Evolutionary conservation across 768 basidiomycete species (phyloP).

Genomic region (Hirschioporus abietinus): DNA sequence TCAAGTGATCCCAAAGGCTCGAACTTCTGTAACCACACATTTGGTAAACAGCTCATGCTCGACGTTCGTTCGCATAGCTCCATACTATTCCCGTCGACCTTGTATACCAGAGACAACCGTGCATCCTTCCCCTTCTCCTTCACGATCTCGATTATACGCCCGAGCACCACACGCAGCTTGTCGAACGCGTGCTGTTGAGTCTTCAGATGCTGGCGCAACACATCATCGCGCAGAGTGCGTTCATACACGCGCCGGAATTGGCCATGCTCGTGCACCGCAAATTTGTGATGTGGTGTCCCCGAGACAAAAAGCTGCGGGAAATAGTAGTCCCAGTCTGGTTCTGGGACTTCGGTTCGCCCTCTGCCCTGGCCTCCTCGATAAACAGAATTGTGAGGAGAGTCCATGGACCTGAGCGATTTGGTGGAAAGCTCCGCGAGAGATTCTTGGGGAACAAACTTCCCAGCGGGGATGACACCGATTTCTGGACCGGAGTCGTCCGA

Average conservation of each 20-base stretch:
- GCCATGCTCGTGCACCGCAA: slow-evolving; percentile 54
- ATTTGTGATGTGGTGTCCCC: slow-evolving; percentile 54
- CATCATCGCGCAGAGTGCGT: slow-evolving; percentile 22
- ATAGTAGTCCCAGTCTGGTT: slow-evolving; percentile 52
- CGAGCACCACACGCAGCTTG: slow-evolving; percentile 23
- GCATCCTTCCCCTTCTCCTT: slow-evolving; percentile 47
- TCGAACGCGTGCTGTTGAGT: slow-evolving; percentile 25
- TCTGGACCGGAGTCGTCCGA: slow-evolving; percentile 8
- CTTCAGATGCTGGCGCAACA: slow-evolving; percentile 18
- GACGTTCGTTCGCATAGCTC: slow-evolving; percentile 45
- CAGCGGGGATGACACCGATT: slow-evolving; percentile 22
- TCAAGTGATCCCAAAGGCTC: not conserved
- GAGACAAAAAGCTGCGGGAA: slow-evolving; percentile 69
- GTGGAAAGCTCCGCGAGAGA: slow-evolving; percentile 26
- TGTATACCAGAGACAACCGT: slow-evolving; percentile 51
- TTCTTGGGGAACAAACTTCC: slow-evolving; percentile 29
- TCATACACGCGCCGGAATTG: slow-evolving; percentile 47
- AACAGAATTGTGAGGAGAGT: slow-evolving; percentile 12
- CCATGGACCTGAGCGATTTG: slow-evolving; percentile 15
- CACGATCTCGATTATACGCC: slow-evolving; percentile 41
- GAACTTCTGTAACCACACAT: slow-evolving; percentile 6
- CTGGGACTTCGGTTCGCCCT: slow-evolving; percentile 12
- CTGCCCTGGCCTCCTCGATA: slow-evolving; percentile 12
- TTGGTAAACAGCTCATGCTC: slow-evolving; percentile 38
- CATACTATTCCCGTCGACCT: slow-evolving; percentile 28